phyloP scores from a whole-genome alignment of 2,329 filamentous ascomycete species.

The Polytolypa hystricis region DNA sequence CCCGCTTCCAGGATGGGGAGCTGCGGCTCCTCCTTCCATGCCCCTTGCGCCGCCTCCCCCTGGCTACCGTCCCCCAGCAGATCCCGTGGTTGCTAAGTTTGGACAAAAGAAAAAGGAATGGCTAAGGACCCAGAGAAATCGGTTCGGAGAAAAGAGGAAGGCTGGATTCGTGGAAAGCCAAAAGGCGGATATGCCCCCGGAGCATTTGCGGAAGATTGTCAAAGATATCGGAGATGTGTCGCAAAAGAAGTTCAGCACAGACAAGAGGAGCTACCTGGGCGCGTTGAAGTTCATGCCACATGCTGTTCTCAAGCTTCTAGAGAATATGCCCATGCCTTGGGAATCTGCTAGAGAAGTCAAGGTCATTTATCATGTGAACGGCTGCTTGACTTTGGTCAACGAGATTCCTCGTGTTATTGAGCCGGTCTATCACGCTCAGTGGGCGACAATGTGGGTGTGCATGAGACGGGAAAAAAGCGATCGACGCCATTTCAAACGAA shows the following conservation, averaged over 20 bases:
- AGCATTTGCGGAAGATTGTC: slow-evolving; percentile 96
- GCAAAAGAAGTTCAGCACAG: slow-evolving; percentile 97
- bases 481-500: slow-evolving; percentile 89
- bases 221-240: slow-evolving; percentile 98
- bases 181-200: slow-evolving; percentile 96
- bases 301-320: slow-evolving; percentile 87
- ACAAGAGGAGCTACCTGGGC: slow-evolving; percentile 95
- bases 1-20: slow-evolving; percentile 57
- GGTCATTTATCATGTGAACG: slow-evolving; percentile 96
- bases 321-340: slow-evolving; percentile 99
- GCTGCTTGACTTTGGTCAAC: slow-evolving; percentile 91
- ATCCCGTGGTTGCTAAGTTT: slow-evolving; percentile 85
- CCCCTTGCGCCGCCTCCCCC: slow-evolving; percentile 65
- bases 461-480: slow-evolving; percentile 99
- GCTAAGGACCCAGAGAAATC: slow-evolving; percentile 79
- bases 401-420: slow-evolving; percentile 95
- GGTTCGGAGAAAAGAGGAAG: slow-evolving; percentile 94
- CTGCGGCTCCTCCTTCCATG: slow-evolving; percentile 41
- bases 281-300: slow-evolving; percentile 99
- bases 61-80: slow-evolving; percentile 66
- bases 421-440: slow-evolving; percentile 94
- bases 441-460: slow-evolving; percentile 98
- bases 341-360: slow-evolving; percentile 93
- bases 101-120: slow-evolving; percentile 99
- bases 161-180: slow-evolving; percentile 95